phyloP scores from a whole-genome alignment of 2,329 filamentous ascomycete species.

The Aspergillus sp. region DNA sequence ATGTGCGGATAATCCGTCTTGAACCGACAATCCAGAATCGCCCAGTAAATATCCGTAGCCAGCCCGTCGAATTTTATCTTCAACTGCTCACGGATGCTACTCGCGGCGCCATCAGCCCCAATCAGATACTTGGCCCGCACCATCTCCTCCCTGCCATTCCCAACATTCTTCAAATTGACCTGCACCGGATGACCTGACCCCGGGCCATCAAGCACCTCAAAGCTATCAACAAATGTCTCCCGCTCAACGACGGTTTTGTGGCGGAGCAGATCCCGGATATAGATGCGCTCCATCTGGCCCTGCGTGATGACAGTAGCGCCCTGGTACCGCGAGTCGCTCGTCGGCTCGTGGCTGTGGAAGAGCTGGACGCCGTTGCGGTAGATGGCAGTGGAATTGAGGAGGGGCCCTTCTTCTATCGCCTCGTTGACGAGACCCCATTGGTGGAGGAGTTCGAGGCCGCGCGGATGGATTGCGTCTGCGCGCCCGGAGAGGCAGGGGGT shows the following conservation, averaged over 20 bases:
- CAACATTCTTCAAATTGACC: not conserved
- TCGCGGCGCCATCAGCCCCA: constrained; percentile 11
- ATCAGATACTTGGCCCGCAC: constrained; percentile 8
- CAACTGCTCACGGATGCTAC: constrained; percentile 10
- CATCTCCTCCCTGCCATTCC: not conserved
- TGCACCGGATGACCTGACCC: not conserved
- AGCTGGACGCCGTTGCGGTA: constrained; percentile 4
- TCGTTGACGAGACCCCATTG: constrained; percentile 9
- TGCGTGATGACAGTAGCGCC: constrained; percentile 44
- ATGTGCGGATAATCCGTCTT: constrained; percentile 15
- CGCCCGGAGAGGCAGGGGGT: constrained; percentile 4
- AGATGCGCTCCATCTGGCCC: constrained; percentile 43
- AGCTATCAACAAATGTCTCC: not conserved
- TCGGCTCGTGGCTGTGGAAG: constrained; percentile 1
- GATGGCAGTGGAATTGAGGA: constrained; percentile 6
- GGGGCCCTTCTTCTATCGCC: constrained; percentile 7
- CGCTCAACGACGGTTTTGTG: constrained; percentile 35
- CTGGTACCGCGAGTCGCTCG: not conserved
- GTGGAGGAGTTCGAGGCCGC: constrained; percentile 1
- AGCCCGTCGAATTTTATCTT: constrained; percentile 11
- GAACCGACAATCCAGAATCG: constrained; percentile 12
- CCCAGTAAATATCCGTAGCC: constrained; percentile 14
- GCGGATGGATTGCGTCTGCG: constrained; percentile 4
- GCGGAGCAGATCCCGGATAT: constrained; percentile 40
- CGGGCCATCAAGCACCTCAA: not conserved